Evolutionary conservation across 2,329 filamentous ascomycete species (phyloP).

Genomic region (Aspergillus fumigatiaffinis): DNA sequence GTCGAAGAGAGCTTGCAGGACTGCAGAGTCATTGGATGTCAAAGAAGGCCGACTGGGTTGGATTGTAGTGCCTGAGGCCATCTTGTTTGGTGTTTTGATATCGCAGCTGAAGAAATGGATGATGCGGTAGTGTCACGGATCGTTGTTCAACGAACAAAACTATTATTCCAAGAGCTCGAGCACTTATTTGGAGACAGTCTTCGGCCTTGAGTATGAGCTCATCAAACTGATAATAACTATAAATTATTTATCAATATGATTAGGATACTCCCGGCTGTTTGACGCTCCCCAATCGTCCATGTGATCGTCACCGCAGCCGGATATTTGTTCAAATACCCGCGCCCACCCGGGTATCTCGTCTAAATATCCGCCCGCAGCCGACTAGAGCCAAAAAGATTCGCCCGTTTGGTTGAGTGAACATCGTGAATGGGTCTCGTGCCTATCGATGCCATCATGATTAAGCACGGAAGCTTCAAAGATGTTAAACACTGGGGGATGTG

Average conservation of each 20-base stretch:
- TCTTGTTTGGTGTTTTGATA: neutral
- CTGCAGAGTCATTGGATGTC: conserved; percentile 42
- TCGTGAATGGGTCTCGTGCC: neutral
- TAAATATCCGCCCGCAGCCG: conserved; percentile 16
- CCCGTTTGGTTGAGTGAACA: neutral
- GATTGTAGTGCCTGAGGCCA: conserved; percentile 19
- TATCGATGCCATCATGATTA: neutral
- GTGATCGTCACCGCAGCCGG: neutral
- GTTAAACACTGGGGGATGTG: neutral
- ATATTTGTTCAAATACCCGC: conserved; percentile 14
- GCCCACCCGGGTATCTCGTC: conserved; percentile 2
- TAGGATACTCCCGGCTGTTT: neutral
- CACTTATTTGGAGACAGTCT: neutral
- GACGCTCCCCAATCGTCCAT: neutral
- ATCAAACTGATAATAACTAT: neutral
- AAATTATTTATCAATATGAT: neutral
- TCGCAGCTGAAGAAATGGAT: neutral
- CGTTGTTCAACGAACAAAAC: neutral
- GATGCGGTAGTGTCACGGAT: neutral
- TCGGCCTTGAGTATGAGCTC: neutral
- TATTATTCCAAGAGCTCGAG: neutral
- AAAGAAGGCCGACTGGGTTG: conserved; percentile 26
- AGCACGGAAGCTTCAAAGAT: neutral
- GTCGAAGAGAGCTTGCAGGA: conserved; percentile 46
- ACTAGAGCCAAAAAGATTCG: conserved; percentile 4